Evolutionary conservation across 805 yeast species (phyloP), one percentile per base, ranked within the genome.

Genomic region (Vanderwaltozyma verrucispora): DNA sequence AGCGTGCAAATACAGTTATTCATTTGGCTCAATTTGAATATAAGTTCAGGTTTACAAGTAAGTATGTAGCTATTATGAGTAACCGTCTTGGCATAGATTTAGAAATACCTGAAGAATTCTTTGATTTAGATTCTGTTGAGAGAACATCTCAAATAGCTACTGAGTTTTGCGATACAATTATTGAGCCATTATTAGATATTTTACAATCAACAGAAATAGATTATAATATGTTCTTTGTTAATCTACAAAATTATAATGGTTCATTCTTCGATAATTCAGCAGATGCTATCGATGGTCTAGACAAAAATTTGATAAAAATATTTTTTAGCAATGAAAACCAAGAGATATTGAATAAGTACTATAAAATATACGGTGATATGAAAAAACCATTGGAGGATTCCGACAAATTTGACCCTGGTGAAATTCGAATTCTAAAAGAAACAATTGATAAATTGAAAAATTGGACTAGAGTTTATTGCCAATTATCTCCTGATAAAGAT

Each of bases 171-270:
- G 25, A 39, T 9, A 47, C 50, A 8, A 55, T 84, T 7, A 51
- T 83, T 5, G 69, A 70, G 2, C 79, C 84, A 4, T 52, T 85
- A 53, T 64, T 88, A 41, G 74, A 71, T 15, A 68, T 80, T 52
- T 55, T 89, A 33, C 61, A 71, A 43, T 67, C 65, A 15, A 70
- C 85, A 0, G 75, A 75, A 49, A 65, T 85, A 32, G 96, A 87
- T 53, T 92, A 75, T 60, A 87, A 87, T 56, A 69, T 70, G 45
- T 87, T 88, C 52, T 89, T 89, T 60, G 63, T 80, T 12, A 62
- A 57, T 11, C 62, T 89, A 30, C 88, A 81, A 48, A 53, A 64
- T 2, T 52, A 69, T 12, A 51, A 65, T 3, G 58, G 75, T 7
- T 57, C 66, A 37, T 53, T 55, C 26, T 60, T 59, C 9, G 40